Evolutionary conservation across 1,139 yeast species (phyloP).

Genomic region (Petasospora fabianii): DNA sequence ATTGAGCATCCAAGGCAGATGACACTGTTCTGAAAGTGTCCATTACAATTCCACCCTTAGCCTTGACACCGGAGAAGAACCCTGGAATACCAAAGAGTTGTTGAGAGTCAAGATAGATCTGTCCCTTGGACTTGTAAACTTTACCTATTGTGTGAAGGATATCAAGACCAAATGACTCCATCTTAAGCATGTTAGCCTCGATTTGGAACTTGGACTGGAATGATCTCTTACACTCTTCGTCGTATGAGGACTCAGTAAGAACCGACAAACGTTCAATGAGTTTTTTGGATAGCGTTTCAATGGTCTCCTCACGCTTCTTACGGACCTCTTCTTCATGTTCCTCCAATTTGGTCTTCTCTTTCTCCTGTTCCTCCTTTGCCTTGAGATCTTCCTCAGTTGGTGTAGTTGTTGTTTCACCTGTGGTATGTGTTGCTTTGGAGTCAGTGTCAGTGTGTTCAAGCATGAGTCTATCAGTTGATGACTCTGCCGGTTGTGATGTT

Average conservation of each 20-base stretch:
- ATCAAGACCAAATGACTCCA: conserved; percentile 92
- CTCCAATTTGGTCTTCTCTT: conserved; percentile 55
- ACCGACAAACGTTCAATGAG: conserved; percentile 66
- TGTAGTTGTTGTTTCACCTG: background rate
- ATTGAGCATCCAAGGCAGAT: conserved; percentile 86
- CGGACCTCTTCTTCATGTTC: conserved; percentile 78
- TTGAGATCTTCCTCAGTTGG: background rate
- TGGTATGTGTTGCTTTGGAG: too few relatives aligned
- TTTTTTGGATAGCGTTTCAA: conserved; percentile 59
- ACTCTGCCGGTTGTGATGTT: too few relatives aligned
- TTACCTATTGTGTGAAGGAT: conserved; percentile 83
- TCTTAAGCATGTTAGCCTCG: conserved; percentile 84
- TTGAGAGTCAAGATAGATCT: conserved; percentile 59
- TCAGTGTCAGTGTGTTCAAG: conserved; percentile 16
- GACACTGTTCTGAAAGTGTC: conserved; percentile 85
- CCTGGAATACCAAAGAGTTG: conserved; percentile 82
- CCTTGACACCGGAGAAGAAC: conserved; percentile 77
- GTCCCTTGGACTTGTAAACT: conserved; percentile 67
- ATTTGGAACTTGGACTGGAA: conserved; percentile 68
- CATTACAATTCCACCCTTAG: conserved; percentile 80
- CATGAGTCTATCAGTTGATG: conserved; percentile 1
- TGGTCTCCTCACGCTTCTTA: conserved; percentile 66
- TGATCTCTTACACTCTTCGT: conserved; percentile 60
- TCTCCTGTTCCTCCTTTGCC: conserved; percentile 28
- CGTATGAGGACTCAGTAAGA: conserved; percentile 81